Evolutionary conservation across 176 grass and related monocot genomes (phyloP), one percentile per base, ranked within the genome.

Genomic region (Coix lacrymajobi): DNA sequence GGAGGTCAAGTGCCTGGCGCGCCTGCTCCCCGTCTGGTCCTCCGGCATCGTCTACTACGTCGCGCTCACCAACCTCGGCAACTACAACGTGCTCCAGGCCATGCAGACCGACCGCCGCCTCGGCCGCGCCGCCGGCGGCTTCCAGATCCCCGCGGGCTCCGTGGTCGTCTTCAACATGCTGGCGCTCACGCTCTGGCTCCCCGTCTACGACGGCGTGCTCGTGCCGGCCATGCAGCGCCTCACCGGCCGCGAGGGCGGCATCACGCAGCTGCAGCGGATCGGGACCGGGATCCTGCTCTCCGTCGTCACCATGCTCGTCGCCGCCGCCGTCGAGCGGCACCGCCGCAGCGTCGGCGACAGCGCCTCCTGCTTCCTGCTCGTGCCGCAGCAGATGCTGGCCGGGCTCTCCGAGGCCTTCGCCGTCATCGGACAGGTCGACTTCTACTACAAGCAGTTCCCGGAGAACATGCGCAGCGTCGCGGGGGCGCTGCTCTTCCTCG

Each of bases 81-180:
- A 75, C 58, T 97, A 92, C 85, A 56, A 69, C 17, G 90, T 97
- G 71, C 84, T 92, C 34, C 90, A 94, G 69, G 92, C 87, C 1
- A 82, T 85, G 28, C 94, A 97, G 73, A 83, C 87, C 0, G 88
- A 97, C 62, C 84, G 92, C 10, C 88, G 2, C 1, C 12, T 97
- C 28, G 83, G 86, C 5, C 8, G 68, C 0, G n/a, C n/a, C n/a
- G n/a, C n/a, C n/a, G 66, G 75, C 0, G 54, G 46, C 4, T 94
- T 97, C 73, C 16, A 84, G 71, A 70, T 97, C 2, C 92, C 92
- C 0, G 74, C 92, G 1, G 95, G 81, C 6, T 92, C 90, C 11
- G 85, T 97, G 57, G 49, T 88, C n/a, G 88, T 97, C 11, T 97
- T 94, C 86, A 38, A 88, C 74, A 97, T 97, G 95, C 67, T 92